A percentile compares a stretch with the other conserved stretches of the same genome.
These are phyloP conservation scores for Lentinula detonsa DNA, from an alignment of 768 basidiomycete genomes.

Conservation along the genomic window DNA sequence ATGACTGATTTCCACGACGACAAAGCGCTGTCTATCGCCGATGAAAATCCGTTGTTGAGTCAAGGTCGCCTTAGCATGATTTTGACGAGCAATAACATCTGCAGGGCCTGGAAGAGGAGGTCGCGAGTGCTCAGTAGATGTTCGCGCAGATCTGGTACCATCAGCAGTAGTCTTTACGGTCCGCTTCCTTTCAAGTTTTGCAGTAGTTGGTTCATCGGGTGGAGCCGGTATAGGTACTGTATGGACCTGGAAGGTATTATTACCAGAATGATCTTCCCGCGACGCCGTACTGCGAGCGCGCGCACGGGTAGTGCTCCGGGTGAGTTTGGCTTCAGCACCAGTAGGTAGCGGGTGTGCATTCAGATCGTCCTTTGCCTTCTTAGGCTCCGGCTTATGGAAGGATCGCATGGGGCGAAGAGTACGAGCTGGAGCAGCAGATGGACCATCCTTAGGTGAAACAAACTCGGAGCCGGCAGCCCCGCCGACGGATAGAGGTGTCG, in stretches of 20 bases:
- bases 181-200: conserved; percentile 1
- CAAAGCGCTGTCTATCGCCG: conserved; percentile 68
- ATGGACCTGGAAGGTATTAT: not conserved
- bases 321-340: conserved; percentile 25
- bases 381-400: conserved; percentile 35
- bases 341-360: conserved; percentile 22
- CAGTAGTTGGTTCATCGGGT: no score
- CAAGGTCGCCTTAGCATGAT: not conserved
- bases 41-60: conserved; percentile 74
- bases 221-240: not conserved
- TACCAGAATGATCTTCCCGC: not conserved
- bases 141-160: conserved; percentile 14
- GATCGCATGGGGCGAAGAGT: conserved; percentile 48
- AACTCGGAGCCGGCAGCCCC: not conserved
- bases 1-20: conserved; percentile 64
- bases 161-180: conserved; percentile 10
- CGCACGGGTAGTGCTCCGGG: conserved; percentile 29
- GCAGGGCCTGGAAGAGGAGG: conserved; percentile 29
- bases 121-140: conserved; percentile 12
- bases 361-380: not conserved
- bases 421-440: not conserved
- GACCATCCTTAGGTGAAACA: not conserved
- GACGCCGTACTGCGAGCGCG: conserved; percentile 14
- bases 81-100: conserved; percentile 22
- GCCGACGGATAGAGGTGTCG: not conserved